Evolutionary conservation across 108 stramenopile genomes (phyloP).

Genomic region (Fragilaria radians): DNA sequence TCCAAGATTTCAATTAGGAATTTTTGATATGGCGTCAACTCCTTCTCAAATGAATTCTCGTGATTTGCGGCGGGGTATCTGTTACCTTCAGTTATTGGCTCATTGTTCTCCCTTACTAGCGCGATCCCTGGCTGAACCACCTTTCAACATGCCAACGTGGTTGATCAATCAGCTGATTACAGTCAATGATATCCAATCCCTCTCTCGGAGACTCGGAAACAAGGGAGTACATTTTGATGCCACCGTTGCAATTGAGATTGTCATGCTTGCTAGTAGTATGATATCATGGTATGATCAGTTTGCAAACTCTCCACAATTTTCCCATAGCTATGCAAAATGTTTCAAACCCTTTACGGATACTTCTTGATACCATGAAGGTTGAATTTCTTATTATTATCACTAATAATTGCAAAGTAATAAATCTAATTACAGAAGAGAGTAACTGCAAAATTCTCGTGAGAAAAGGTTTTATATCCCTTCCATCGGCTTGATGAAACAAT

Average conservation of each 20-base stretch:
- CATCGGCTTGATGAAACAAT: too few species aligned
- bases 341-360: too few species aligned
- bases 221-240: slow-evolving; percentile 32
- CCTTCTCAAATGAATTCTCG: slow-evolving; percentile 4
- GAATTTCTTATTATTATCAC: too few species aligned
- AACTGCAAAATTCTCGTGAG: too few species aligned
- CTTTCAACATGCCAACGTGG: slow-evolving; percentile 18
- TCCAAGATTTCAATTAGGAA: not conserved
- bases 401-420: too few species aligned
- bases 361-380: too few species aligned
- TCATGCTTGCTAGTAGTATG: slow-evolving; percentile 17
- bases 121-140: slow-evolving; percentile 2
- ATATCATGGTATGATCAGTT: slow-evolving; percentile 21
- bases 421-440: too few species aligned
- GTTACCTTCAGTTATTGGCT: slow-evolving; percentile 25
- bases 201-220: slow-evolving; percentile 12
- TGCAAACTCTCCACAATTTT: too few species aligned
- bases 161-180: slow-evolving; percentile 21
- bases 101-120: slow-evolving; percentile 12
- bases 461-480: too few species aligned
- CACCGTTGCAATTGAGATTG: slow-evolving; percentile 23
- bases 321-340: too few species aligned
- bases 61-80: slow-evolving; percentile 8
- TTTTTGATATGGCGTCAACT: not conserved
- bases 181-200: slow-evolving; percentile 26